These are phyloP conservation scores for Gaeumannomyces sp. DNA, from an alignment of 2,329 filamentous ascomycete genomes.

Conservation along the genomic window DNA sequence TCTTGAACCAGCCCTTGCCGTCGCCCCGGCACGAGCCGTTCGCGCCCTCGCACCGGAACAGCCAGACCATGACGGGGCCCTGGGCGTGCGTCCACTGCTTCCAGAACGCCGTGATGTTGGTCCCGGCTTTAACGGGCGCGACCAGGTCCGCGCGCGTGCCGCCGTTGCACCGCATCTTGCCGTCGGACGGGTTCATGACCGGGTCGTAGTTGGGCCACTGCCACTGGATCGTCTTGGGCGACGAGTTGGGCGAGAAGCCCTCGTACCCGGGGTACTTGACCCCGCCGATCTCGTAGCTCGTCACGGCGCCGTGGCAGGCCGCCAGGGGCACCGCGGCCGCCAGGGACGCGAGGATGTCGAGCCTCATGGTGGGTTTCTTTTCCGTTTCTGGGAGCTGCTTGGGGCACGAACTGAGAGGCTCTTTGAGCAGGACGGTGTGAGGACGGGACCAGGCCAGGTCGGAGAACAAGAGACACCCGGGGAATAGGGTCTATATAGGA, in stretches of 20 bases:
- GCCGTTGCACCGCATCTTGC: conserved; percentile 50
- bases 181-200: conserved; percentile 39
- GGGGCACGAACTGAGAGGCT: not conserved
- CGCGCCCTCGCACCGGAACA: conserved; percentile 44
- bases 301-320: conserved; percentile 29
- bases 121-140: conserved; percentile 40
- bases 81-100: conserved; percentile 53
- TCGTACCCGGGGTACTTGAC: conserved; percentile 29
- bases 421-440: too few relatives aligned
- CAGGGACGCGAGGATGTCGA: conserved; percentile 11
- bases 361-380: conserved; percentile 13
- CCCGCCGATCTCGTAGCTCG: conserved; percentile 23
- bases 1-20: conserved; percentile 52
- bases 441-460: too few relatives aligned
- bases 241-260: conserved; percentile 42
- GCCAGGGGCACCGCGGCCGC: conserved; percentile 17
- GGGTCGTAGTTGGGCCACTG: conserved; percentile 55
- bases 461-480: too few relatives aligned
- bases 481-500: too few relatives aligned
- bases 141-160: conserved; percentile 39
- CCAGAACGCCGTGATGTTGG: conserved; percentile 44
- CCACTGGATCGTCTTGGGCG: conserved; percentile 47
- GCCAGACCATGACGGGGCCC: conserved; percentile 53
- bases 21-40: conserved; percentile 46
- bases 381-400: not conserved